Evolutionary conservation across 2,329 filamentous ascomycete genomes (phyloP), one percentile per base, ranked within the genome.

Genomic region (Alternaria panax): DNA sequence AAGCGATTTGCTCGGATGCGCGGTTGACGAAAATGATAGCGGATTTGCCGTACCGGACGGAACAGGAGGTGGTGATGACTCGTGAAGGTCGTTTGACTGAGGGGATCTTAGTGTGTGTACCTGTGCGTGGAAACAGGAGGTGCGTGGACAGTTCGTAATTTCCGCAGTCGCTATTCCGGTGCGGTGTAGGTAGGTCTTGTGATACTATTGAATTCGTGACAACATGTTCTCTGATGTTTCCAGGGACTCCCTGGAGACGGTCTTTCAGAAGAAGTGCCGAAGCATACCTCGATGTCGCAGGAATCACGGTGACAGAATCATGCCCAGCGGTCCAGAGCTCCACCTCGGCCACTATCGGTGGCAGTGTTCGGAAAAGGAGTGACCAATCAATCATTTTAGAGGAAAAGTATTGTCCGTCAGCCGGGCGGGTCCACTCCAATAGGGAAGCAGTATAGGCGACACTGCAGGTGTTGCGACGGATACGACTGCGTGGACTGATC

Each of bases 391-490:
- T 27, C 11, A 48, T 11, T 47, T 32, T 46, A 48, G 27, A 36
- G 14, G 18, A 22, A 18, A 43, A 24, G 32, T 43, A 45, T 57
- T 57, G 41, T 52, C 32, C 14, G 24, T 32, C 47, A 57, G 47
- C 54, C 20, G 32, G 18, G 18, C 11, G 18, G n/a, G 41, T 34
- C 11, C 16, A 36, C n/a, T 11, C 61, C 57, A 63, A 63, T 63
- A 20, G 34, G 9, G n/a, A 42, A 8, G 27, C 4, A 8, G 43
- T 20, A n/a, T 52, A 53, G 59, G 45, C 58, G 61, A 57, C 51
- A 24, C 34, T 63, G 61, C 61, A 61, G 61, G 30, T 55, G 47
- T 57, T 58, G 58, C 48, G 54, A 63, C 54, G 58, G 58, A 27
- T 50, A 55, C 34, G 51, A 63, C 48, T 55, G 50, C 45, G 27